These are phyloP conservation scores for Daldinia caldariorum DNA, from an alignment of 495 filamentous ascomycete species.

Conservation along the genomic window DNA sequence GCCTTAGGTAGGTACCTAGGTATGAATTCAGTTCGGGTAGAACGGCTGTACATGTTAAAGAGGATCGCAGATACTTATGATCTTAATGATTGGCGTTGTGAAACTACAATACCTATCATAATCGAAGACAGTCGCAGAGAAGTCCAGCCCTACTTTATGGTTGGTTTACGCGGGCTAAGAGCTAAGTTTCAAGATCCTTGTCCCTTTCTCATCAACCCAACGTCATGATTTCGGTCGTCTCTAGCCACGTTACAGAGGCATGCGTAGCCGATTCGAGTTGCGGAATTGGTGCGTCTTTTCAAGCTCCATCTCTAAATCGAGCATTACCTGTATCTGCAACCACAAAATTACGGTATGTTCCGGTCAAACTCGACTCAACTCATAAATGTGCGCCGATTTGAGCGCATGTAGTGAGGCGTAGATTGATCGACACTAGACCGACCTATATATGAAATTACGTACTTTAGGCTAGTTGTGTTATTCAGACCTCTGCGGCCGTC, in stretches of 20 bases:
- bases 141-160: not conserved
- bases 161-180: not conserved
- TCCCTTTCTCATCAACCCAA: slow-evolving; percentile 16
- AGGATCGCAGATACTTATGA: not conserved
- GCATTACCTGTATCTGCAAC: too few species aligned
- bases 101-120: not conserved
- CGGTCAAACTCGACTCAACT: not conserved
- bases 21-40: not conserved
- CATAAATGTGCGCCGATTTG: not conserved
- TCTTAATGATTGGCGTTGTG: not conserved
- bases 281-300: slow-evolving; percentile 9
- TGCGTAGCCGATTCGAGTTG: slow-evolving; percentile 14
- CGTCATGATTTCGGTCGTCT: slow-evolving; percentile 10
- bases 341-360: too few species aligned
- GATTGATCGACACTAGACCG: too few species aligned
- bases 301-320: not conserved
- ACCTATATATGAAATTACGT: not conserved
- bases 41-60: not conserved
- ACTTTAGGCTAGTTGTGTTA: not conserved
- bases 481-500: not conserved
- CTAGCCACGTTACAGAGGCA: slow-evolving; percentile 18
- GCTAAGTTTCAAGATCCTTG: slow-evolving; percentile 33
- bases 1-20: too few species aligned
- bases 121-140: not conserved
- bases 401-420: too few species aligned